Evolutionary conservation across 108 stramenopile genomes (phyloP).

Genomic region (Heterococcus sp.): DNA sequence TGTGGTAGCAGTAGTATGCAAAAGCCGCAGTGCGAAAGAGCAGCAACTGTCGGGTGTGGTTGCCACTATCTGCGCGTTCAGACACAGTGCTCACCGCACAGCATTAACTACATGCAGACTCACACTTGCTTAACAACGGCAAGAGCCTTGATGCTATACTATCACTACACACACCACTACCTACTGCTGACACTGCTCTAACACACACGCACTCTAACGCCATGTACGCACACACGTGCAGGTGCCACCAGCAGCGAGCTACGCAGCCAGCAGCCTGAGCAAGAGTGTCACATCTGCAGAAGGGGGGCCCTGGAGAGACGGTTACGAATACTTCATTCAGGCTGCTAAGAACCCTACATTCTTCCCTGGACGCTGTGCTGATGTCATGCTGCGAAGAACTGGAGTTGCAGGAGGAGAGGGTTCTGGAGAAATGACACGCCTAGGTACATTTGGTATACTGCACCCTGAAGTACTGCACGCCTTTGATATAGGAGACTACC

Average conservation of each 20-base stretch:
- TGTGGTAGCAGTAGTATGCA: no score
- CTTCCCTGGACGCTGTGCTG: constrained; percentile 89
- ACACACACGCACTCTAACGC: no score
- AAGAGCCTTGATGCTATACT: no score
- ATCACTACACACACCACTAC: no score
- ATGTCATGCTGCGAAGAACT: constrained; percentile 74
- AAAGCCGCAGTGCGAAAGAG: no score
- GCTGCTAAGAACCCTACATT: constrained; percentile 66
- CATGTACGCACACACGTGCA: no score
- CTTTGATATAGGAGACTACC: constrained; percentile 81
- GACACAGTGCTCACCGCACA: no score
- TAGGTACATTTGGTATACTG: constrained; percentile 93
- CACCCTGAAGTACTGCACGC: constrained; percentile 88
- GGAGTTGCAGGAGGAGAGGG: constrained; percentile 5
- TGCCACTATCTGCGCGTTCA: no score
- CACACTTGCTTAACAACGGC: no score
- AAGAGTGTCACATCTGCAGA: background rate
- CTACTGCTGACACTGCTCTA: no score
- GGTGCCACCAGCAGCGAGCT: background rate
- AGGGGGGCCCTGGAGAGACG: constrained; percentile 43
- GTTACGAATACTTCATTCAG: constrained; percentile 45
- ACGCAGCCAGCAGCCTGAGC: background rate
- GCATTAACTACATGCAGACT: no score
- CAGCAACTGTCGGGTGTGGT: no score
- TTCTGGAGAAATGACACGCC: constrained; percentile 23